Percentiles rank a stretch among this genome's conserved stretches.
Evolutionary conservation across 2,329 filamentous ascomycete genomes (phyloP).

Genomic region (Pyrenophora seminiperda): DNA sequence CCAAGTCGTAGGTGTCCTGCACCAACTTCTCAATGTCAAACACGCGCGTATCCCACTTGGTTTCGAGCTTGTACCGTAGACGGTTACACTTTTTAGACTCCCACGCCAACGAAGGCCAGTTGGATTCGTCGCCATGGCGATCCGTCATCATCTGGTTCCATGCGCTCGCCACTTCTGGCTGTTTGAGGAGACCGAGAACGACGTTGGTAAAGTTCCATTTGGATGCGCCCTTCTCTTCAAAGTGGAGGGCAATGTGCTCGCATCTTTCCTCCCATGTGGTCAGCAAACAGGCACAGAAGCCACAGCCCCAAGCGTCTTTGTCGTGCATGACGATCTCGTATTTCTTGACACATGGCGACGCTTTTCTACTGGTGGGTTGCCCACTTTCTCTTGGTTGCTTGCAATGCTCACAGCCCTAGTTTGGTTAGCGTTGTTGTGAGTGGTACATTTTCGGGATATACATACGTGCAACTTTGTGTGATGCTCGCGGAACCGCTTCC

Average conservation of each 20-base stretch:
- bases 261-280: slow-evolving; percentile 69
- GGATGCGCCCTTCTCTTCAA: slow-evolving; percentile 64
- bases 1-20: slow-evolving; percentile 63
- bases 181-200: slow-evolving; percentile 69
- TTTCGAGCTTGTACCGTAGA: slow-evolving; percentile 68
- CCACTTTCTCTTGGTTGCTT: slow-evolving; percentile 64
- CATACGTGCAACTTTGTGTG: slow-evolving; percentile 68
- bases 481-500: slow-evolving; percentile 71
- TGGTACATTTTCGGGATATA: background rate
- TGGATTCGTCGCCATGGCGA: slow-evolving; percentile 61
- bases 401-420: slow-evolving; percentile 63
- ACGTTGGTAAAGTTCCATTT: slow-evolving; percentile 74
- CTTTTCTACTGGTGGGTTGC: slow-evolving; percentile 61
- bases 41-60: slow-evolving; percentile 62
- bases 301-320: slow-evolving; percentile 71
- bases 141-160: slow-evolving; percentile 64
- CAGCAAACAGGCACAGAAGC: slow-evolving; percentile 68
- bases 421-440: slow-evolving; percentile 24
- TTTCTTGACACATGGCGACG: slow-evolving; percentile 47
- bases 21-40: slow-evolving; percentile 63
- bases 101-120: slow-evolving; percentile 57
- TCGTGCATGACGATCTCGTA: slow-evolving; percentile 59
- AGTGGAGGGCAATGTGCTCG: slow-evolving; percentile 71
- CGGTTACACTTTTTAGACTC: slow-evolving; percentile 68
- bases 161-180: slow-evolving; percentile 64